Conservation (phyloP, 2,329 filamentous ascomycete species). For the Alternaria sp. region DNA sequence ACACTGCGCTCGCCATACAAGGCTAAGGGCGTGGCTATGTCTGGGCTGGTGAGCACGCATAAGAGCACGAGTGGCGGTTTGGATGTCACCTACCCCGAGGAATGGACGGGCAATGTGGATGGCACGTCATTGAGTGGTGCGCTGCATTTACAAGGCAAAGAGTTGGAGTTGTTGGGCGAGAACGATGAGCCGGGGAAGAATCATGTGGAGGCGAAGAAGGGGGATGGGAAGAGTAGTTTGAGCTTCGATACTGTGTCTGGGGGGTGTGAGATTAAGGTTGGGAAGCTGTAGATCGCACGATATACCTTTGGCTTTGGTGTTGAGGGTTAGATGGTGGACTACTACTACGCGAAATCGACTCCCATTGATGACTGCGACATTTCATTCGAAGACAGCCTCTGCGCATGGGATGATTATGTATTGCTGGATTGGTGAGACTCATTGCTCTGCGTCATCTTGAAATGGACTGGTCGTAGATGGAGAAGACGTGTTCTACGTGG, state of each 20-base stretch:
- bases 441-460: too few species aligned
- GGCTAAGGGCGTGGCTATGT: slow-evolving; percentile 30
- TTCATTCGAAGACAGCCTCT: too few species aligned
- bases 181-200: slow-evolving; percentile 38
- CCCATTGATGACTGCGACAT: too few species aligned
- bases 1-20: slow-evolving; percentile 44
- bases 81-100: slow-evolving; percentile 48
- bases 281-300: slow-evolving; percentile 25
- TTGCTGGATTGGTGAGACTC: too few species aligned
- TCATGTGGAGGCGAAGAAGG: slow-evolving; percentile 50
- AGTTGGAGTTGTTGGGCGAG: slow-evolving; percentile 42
- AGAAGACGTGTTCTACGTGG: too few species aligned
- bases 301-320: neutral
- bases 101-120: slow-evolving; percentile 51
- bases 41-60: slow-evolving; percentile 43
- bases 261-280: slow-evolving; percentile 41
- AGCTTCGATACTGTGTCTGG: slow-evolving; percentile 44
- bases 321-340: neutral
- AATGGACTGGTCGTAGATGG: too few species aligned
- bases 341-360: too few species aligned
- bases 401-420: too few species aligned
- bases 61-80: slow-evolving; percentile 45
- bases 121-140: slow-evolving; percentile 47
- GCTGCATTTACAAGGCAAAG: slow-evolving; percentile 48
- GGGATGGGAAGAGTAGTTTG: slow-evolving; percentile 42